Percentiles rank a stretch among this genome's conserved stretches.
These are phyloP conservation scores for Eimeria sp. DNA, from an alignment of 169 alveolate species.

Conservation along the genomic window DNA sequence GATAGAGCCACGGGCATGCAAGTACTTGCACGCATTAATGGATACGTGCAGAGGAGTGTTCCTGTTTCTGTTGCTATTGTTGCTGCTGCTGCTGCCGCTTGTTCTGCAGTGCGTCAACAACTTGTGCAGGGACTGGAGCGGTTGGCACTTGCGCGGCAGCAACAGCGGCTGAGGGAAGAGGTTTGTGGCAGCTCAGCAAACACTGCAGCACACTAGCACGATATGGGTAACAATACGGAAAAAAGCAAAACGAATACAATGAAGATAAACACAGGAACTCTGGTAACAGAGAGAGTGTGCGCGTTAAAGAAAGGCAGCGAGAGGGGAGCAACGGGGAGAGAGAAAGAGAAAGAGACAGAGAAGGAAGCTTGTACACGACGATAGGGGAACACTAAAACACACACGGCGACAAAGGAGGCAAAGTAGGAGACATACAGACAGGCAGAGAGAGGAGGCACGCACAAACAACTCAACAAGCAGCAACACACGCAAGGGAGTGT, in stretches of 20 bases:
- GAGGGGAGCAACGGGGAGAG: background rate
- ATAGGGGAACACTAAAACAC: too few species aligned
- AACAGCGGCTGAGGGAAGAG: background rate
- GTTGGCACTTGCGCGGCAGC: constrained; percentile 43
- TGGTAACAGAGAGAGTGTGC: background rate
- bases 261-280: background rate
- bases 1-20: background rate
- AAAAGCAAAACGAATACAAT: background rate
- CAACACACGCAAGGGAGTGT: background rate
- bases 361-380: too few species aligned
- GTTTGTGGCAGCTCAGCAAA: background rate
- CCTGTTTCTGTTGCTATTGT: background rate
- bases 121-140: constrained; percentile 37
- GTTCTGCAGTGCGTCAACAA: constrained; percentile 10
- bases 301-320: background rate
- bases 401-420: too few species aligned
- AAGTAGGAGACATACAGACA: background rate
- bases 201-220: background rate
- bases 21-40: background rate
- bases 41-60: background rate
- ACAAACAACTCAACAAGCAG: background rate
- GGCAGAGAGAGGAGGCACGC: background rate
- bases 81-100: too few species aligned
- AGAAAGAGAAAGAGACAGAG: background rate
- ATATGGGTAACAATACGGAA: too few species aligned